A percentile compares a stretch with the other conserved stretches of the same genome.
These are phyloP conservation scores for Scenedesmus sp. DNA, from an alignment of 163 green algal genomes.

Conservation along the genomic window DNA sequence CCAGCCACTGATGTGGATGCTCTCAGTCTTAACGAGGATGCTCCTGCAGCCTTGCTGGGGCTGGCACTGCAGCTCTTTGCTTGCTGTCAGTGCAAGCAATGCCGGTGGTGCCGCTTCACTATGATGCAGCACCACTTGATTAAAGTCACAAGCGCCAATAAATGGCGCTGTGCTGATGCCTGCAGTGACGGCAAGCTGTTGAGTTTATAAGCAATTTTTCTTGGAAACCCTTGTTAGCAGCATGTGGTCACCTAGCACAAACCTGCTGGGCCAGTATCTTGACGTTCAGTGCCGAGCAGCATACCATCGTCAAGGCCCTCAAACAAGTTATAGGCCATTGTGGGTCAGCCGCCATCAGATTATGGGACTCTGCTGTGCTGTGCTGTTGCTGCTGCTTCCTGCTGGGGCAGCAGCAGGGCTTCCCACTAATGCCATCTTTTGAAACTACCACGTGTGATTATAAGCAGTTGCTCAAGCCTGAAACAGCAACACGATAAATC, in stretches of 20 bases:
- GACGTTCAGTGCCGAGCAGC: not conserved
- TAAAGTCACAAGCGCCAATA: not conserved
- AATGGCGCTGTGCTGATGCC: not conserved
- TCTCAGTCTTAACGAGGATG: not conserved
- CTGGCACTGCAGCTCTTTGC: not conserved
- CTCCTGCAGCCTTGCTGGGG: not conserved
- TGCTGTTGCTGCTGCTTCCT: not conserved
- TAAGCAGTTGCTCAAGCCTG: too few species aligned
- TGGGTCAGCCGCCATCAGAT: not conserved
- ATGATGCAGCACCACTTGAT: not conserved
- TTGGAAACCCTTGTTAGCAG: not conserved
- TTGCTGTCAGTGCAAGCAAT: not conserved
- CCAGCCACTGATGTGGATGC: not conserved
- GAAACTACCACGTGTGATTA: too few species aligned
- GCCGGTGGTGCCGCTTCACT: too few species aligned
- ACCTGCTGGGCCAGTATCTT: not conserved
- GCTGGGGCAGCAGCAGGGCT: too few species aligned
- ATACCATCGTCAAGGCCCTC: not conserved
- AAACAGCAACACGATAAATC: too few species aligned
- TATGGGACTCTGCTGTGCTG: not conserved
- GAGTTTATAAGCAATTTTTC: not conserved
- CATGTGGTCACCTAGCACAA: not conserved
- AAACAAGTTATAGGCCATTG: not conserved
- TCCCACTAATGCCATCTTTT: not conserved
- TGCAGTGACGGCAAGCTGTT: not conserved